Percentiles rank a stretch among this genome's conserved stretches.
phyloP scores from a whole-genome alignment of 345 rosid species.

The Psidium guajava region DNA sequence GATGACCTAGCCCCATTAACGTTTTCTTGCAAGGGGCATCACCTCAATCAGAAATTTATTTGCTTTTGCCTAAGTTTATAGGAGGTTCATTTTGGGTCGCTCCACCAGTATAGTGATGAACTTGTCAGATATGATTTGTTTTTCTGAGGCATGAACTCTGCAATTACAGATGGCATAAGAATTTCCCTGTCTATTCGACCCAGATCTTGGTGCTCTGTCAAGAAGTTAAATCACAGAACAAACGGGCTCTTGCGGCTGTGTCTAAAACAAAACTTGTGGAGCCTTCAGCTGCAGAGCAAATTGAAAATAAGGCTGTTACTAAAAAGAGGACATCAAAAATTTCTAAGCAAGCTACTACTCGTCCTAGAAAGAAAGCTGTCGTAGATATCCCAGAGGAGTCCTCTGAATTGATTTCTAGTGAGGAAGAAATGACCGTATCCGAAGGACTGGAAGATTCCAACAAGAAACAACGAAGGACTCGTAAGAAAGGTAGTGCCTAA shows the following conservation, averaged over 20 bases:
- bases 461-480: constrained; percentile 21
- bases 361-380: constrained; percentile 46
- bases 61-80: background rate
- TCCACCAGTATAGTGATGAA: background rate
- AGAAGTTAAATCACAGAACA: constrained; percentile 29
- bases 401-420: constrained; percentile 11
- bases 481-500: constrained; percentile 31
- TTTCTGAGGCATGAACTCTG: background rate
- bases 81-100: background rate
- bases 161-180: constrained; percentile 34
- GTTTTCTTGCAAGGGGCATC: background rate
- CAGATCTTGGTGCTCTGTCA: constrained; percentile 26
- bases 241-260: constrained; percentile 31
- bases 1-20: background rate
- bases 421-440: constrained; percentile 13
- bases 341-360: constrained; percentile 25
- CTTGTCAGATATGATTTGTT: background rate
- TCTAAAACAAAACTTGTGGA: constrained; percentile 43
- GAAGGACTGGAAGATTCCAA: constrained; percentile 9
- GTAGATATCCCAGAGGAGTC: constrained; percentile 20
- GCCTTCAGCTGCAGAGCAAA: constrained; percentile 18
- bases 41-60: background rate
- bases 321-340: constrained; percentile 33
- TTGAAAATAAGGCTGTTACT: constrained; percentile 31
- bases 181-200: constrained; percentile 18